These are phyloP conservation scores for Sistotremastrum niveocremeum DNA, from an alignment of 768 basidiomycete species.

Conservation along the genomic window DNA sequence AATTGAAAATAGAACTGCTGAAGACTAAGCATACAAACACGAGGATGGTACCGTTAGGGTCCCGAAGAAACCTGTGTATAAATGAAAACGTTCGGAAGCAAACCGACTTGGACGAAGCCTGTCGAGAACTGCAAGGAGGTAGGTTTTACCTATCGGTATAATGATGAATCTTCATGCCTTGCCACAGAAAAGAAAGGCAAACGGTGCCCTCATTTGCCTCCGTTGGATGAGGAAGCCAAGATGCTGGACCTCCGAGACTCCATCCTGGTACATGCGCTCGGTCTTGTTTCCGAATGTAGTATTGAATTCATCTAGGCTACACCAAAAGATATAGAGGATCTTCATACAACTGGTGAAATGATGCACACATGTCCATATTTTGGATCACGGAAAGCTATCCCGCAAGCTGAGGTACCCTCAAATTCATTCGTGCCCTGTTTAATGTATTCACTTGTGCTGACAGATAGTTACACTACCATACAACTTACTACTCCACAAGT, in stretches of 20 bases:
- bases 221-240: slow-evolving; percentile 46
- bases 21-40: slow-evolving; percentile 37
- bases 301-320: slow-evolving; percentile 38
- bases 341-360: slow-evolving; percentile 57
- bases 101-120: slow-evolving; percentile 76
- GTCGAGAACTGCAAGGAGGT: slow-evolving; percentile 71
- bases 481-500: slow-evolving; percentile 74
- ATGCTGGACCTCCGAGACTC: slow-evolving; percentile 82
- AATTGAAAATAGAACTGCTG: slow-evolving; percentile 74
- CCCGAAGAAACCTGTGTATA: slow-evolving; percentile 85
- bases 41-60: slow-evolving; percentile 76
- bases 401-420: slow-evolving; percentile 65
- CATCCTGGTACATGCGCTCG: slow-evolving; percentile 45
- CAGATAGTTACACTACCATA: slow-evolving; percentile 90
- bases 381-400: slow-evolving; percentile 74
- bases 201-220: slow-evolving; percentile 68
- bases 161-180: not conserved
- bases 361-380: slow-evolving; percentile 84
- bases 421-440: not conserved
- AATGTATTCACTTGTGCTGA: not conserved
- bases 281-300: not conserved
- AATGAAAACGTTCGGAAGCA: slow-evolving; percentile 61
- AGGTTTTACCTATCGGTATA: slow-evolving; percentile 6
- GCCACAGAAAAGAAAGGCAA: slow-evolving; percentile 44
- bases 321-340: slow-evolving; percentile 91